Conservation (phyloP, 257 asterid species). For the Ophiorrhiza pumila region DNA sequence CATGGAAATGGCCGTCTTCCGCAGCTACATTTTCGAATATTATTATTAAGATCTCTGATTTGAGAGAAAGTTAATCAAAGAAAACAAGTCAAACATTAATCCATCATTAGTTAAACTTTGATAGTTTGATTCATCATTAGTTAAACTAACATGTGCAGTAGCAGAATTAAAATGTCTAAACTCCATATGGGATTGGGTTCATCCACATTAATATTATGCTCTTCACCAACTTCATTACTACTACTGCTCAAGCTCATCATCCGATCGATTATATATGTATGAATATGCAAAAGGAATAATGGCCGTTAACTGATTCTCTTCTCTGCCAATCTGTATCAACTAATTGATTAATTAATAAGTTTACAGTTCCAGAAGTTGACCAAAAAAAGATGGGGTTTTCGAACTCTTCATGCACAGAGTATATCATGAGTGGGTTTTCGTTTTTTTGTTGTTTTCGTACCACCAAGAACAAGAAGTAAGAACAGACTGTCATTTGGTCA, state of each 20-base stretch:
- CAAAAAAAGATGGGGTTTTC: conserved; percentile 31
- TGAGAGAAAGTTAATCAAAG: conserved; percentile 14
- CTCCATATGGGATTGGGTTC: conserved; percentile 14
- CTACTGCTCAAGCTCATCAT: no score
- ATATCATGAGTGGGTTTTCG: not conserved
- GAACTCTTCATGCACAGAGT: conserved; percentile 30
- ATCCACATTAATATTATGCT: conserved; percentile 26
- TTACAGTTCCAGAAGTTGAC: conserved; percentile 36
- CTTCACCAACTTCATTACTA: conserved; percentile 34
- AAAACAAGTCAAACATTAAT: conserved; percentile 49
- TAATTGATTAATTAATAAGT: conserved; percentile 13
- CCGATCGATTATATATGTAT: no score
- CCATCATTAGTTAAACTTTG: conserved; percentile 28
- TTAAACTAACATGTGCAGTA: conserved; percentile 44
- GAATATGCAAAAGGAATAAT: conserved; percentile 30
- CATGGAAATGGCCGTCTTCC: conserved; percentile 48
- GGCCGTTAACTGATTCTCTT: conserved; percentile 25
- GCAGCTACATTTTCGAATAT: conserved; percentile 28
- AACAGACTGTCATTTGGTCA: no score
- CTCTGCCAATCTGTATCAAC: conserved; percentile 1
- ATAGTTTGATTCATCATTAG: conserved; percentile 18
- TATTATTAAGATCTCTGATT: conserved; percentile 7
- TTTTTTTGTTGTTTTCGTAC: not conserved
- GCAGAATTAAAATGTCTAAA: not conserved
- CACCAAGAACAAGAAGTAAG: no score